These are phyloP conservation scores for Oryza longistaminata DNA, from an alignment of 176 grass and related monocot species.

Conservation along the genomic window DNA sequence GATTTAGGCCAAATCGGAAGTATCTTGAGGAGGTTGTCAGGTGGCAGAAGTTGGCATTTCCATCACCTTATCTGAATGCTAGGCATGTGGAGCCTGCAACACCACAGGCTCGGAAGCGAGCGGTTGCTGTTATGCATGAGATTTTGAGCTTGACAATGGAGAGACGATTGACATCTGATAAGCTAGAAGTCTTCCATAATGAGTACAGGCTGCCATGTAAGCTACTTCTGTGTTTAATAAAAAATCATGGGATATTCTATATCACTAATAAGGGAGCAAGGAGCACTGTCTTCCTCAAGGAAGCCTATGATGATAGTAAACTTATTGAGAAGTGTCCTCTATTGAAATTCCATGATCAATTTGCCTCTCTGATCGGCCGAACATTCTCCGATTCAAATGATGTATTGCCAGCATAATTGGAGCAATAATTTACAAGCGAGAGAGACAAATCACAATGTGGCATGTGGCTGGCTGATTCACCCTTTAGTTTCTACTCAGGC, in stretches of 20 bases:
- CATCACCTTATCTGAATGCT: constrained; percentile 80
- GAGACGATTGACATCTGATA: constrained; percentile 75
- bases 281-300: constrained; percentile 90
- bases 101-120: constrained; percentile 71
- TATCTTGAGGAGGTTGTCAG: constrained; percentile 76
- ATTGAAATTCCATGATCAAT: constrained; percentile 66
- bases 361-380: constrained; percentile 68
- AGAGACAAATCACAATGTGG: not conserved
- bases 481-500: constrained; percentile 20
- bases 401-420: constrained; percentile 32
- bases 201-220: constrained; percentile 75
- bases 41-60: constrained; percentile 93
- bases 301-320: constrained; percentile 64
- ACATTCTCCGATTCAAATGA: constrained; percentile 40
- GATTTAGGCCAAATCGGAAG: constrained; percentile 80
- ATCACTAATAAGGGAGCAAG: constrained; percentile 93
- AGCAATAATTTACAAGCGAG: constrained; percentile 15
- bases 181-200: constrained; percentile 77
- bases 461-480: not conserved
- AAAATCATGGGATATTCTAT: constrained; percentile 94
- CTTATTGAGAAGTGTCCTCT: constrained; percentile 75
- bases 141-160: constrained; percentile 83
- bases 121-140: constrained; percentile 76
- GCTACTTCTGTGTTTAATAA: constrained; percentile 77
- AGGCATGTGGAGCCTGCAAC: constrained; percentile 61